phyloP scores from a whole-genome alignment of 495 filamentous ascomycete genomes.

The Tuber borchii region DNA sequence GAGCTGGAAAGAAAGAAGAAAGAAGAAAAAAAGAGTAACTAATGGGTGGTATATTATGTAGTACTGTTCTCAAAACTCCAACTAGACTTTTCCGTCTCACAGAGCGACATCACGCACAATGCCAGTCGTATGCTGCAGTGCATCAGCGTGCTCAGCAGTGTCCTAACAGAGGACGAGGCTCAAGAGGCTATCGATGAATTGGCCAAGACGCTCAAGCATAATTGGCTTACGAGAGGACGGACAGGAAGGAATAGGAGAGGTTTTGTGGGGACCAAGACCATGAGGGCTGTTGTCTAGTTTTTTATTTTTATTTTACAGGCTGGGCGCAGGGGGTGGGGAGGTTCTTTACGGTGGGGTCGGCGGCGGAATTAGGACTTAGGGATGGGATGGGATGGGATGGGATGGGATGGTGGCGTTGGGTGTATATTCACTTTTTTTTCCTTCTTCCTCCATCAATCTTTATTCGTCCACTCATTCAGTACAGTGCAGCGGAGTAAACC shows the following conservation, averaged over 20 bases:
- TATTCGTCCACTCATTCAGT: neutral
- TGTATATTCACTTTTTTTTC: neutral
- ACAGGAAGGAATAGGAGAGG: slow-evolving; percentile 84
- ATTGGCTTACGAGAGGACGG: slow-evolving; percentile 87
- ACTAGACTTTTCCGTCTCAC: slow-evolving; percentile 72
- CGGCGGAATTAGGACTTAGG: neutral
- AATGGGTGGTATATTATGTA: neutral
- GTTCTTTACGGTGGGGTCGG: neutral
- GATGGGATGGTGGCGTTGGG: neutral
- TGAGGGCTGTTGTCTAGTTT: slow-evolving; percentile 23
- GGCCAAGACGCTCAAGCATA: slow-evolving; percentile 79
- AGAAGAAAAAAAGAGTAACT: neutral
- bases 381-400: neutral
- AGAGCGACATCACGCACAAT: slow-evolving; percentile 72
- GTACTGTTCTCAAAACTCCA: slow-evolving; percentile 78
- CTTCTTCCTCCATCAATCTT: neutral
- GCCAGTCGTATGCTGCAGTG: slow-evolving; percentile 96
- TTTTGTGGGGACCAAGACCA: slow-evolving; percentile 63
- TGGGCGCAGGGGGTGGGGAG: neutral
- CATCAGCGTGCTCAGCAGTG: slow-evolving; percentile 76
- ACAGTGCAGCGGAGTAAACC: neutral
- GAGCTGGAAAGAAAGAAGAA: neutral
- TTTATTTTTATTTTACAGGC: neutral
- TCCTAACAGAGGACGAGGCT: slow-evolving; percentile 58
- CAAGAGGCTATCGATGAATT: slow-evolving; percentile 78